phyloP scores from a whole-genome alignment of 2,329 filamentous ascomycete species.

The Dactylella cylindrospora region DNA sequence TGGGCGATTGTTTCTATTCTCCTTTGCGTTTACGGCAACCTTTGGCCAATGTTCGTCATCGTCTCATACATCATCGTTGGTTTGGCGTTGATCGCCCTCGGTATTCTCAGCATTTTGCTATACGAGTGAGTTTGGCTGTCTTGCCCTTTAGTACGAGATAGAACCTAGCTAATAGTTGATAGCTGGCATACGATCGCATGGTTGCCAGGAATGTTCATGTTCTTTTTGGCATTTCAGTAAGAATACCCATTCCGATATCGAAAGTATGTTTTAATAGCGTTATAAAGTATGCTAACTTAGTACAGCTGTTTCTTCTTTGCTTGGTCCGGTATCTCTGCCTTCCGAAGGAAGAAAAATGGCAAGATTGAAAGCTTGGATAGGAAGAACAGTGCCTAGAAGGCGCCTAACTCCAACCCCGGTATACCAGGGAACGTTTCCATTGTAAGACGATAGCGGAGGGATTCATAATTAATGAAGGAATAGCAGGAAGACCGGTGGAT shows the following conservation, averaged over 20 bases:
- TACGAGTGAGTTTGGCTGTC: conserved; percentile 15
- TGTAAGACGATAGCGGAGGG: too few species aligned
- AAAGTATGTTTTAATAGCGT: background rate
- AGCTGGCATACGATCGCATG: conserved; percentile 33
- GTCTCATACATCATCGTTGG: conserved; percentile 5
- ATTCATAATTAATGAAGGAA: too few species aligned
- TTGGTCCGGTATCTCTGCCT: conserved; percentile 1
- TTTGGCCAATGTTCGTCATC: conserved; percentile 8
- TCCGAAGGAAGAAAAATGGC: conserved; percentile 10
- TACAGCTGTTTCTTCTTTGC: conserved; percentile 15
- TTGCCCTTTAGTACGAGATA: background rate
- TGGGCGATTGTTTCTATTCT: conserved; percentile 11
- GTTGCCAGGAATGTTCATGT: conserved; percentile 30
- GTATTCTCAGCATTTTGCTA: conserved; percentile 3
- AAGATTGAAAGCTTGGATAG: too few species aligned
- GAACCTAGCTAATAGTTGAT: background rate
- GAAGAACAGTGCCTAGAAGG: too few species aligned
- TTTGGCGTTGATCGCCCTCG: conserved; percentile 14
- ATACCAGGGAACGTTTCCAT: too few species aligned
- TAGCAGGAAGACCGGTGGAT: too few species aligned
- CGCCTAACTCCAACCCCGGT: too few species aligned
- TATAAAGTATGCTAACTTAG: background rate
- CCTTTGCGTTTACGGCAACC: conserved; percentile 7
- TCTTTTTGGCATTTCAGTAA: conserved; percentile 20
- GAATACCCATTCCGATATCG: background rate